phyloP scores from a whole-genome alignment of 139 green algal species.

The Trebouxia sp. region DNA sequence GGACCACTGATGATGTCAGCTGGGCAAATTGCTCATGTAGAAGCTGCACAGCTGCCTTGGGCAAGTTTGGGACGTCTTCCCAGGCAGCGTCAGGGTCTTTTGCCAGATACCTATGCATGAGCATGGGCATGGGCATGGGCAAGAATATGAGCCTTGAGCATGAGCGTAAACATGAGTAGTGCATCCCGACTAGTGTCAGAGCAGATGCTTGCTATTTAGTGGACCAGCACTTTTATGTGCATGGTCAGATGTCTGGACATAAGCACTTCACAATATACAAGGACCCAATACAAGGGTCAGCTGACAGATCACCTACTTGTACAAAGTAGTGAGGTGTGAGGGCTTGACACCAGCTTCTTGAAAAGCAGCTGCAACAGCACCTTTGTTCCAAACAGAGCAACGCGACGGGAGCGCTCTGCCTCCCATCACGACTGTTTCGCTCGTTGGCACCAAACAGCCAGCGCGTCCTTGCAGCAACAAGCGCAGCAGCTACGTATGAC shows the following conservation, averaged over 20 bases:
- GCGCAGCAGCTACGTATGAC: too few species aligned
- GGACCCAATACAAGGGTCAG: too few species aligned
- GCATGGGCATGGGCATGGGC: neutral
- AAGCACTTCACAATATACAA: too few species aligned
- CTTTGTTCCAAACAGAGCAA: conserved; percentile 65
- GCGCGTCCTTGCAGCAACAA: too few species aligned
- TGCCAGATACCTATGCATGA: conserved; percentile 60
- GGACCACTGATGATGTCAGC: conserved; percentile 57
- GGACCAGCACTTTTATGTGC: too few species aligned
- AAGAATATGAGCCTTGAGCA: neutral
- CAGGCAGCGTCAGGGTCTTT: conserved; percentile 54
- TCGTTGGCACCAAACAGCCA: too few species aligned
- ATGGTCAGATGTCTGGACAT: too few species aligned
- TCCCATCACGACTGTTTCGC: too few species aligned
- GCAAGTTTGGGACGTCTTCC: conserved; percentile 72
- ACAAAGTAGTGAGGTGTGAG: conserved; percentile 55
- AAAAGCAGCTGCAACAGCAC: conserved; percentile 54
- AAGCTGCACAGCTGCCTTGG: conserved; percentile 56
- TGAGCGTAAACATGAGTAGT: neutral
- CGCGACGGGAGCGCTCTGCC: conserved; percentile 41
- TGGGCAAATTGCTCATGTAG: conserved; percentile 61
- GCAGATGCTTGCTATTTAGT: too few species aligned
- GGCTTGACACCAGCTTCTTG: conserved; percentile 58
- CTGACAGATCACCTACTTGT: conserved; percentile 60
- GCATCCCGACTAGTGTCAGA: neutral